Percentiles rank a stretch among this genome's conserved stretches.
Conservation (phyloP, 148 eudicot species). For the Oxyria digyna region DNA sequence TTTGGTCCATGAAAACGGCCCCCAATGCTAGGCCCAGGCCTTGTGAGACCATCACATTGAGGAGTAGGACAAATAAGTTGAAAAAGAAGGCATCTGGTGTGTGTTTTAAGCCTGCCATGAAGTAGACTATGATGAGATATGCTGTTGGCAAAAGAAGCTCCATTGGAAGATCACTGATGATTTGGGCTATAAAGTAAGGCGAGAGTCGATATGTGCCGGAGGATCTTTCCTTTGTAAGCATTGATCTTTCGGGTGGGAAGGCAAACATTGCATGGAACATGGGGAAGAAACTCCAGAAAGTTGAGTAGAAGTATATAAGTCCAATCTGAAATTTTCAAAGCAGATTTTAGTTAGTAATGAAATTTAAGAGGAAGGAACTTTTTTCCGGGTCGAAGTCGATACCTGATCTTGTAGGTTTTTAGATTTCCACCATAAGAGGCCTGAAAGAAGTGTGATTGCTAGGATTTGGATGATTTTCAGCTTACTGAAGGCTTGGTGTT, state of each 20-base stretch:
- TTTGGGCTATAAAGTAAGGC: conserved; percentile 50
- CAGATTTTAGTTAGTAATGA: background rate
- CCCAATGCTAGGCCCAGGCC: conserved; percentile 36
- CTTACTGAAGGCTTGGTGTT: conserved; percentile 40
- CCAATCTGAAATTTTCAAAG: conserved; percentile 43
- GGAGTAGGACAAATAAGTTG: conserved; percentile 31
- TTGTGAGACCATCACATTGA: conserved; percentile 32
- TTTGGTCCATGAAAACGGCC: conserved; percentile 57
- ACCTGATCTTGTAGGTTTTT: conserved; percentile 43
- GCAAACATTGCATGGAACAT: conserved; percentile 66
- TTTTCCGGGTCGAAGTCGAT: background rate
- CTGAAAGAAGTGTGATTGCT: conserved; percentile 34
- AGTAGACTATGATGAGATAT: conserved; percentile 45
- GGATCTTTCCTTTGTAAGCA: conserved; percentile 59
- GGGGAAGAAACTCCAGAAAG: conserved; percentile 81
- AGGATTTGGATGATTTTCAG: conserved; percentile 42
- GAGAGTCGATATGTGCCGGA: conserved; percentile 86
- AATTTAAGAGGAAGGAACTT: background rate
- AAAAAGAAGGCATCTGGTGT: conserved; percentile 23
- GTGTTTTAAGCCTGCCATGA: conserved; percentile 68
- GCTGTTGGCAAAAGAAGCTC: conserved; percentile 64
- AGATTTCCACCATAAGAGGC: conserved; percentile 65
- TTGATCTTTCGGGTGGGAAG: conserved; percentile 63
- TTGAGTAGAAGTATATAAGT: conserved; percentile 52
- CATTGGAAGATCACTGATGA: conserved; percentile 56